Conservation (phyloP, 139 green algal species). For the Coelastrella sp. region DNA sequence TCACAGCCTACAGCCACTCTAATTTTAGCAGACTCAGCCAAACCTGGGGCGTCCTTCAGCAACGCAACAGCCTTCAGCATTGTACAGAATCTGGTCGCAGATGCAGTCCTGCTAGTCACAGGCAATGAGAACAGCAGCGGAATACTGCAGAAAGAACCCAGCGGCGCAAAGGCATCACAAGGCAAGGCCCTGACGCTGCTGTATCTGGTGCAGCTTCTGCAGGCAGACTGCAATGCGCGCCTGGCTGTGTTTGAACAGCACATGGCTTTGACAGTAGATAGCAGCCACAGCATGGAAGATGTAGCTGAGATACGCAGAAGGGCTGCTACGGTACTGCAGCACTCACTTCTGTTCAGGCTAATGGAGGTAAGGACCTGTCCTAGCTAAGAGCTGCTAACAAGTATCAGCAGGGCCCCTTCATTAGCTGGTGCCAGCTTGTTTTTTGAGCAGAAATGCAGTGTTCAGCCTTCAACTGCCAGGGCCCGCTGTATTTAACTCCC, state of each 20-base stretch:
- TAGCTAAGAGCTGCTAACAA: background rate
- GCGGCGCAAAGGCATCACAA: background rate
- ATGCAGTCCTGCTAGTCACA: constrained; percentile 15
- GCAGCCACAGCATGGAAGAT: background rate
- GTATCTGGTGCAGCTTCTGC: constrained; percentile 44
- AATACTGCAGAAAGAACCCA: background rate
- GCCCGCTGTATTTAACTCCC: too few species aligned
- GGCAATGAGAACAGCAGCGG: background rate
- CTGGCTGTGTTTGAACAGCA: constrained; percentile 39
- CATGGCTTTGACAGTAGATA: background rate
- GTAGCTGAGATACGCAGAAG: background rate
- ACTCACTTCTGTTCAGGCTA: constrained; percentile 13
- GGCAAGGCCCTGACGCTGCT: constrained; percentile 44
- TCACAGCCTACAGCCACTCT: background rate
- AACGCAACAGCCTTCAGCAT: background rate
- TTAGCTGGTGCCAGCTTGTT: too few species aligned
- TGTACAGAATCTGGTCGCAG: constrained; percentile 8
- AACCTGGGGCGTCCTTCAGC: background rate
- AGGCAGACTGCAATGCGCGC: background rate
- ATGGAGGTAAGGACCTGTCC: constrained; percentile 15
- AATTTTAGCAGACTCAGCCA: background rate
- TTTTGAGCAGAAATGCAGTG: background rate
- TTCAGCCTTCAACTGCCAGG: too few species aligned
- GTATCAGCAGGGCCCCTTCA: too few species aligned
- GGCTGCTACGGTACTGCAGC: background rate